Evolutionary conservation across 352 stramenopile species (phyloP).

Genomic region (Phytophthora pluvialis): DNA sequence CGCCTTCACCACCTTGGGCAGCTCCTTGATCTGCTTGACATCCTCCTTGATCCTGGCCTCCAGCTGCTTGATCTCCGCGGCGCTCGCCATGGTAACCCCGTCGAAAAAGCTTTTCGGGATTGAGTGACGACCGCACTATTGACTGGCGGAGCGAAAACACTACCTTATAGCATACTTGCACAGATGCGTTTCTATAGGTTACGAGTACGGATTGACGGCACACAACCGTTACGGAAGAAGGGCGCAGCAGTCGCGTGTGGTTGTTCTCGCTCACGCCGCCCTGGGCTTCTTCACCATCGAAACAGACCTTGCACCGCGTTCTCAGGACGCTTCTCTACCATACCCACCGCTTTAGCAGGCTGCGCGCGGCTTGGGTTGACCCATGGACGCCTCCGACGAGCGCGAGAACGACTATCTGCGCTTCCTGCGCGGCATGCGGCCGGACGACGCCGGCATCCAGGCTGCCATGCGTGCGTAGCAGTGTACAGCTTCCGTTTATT

Average conservation of each 20-base stretch:
- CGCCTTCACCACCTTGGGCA: conserved; percentile 77
- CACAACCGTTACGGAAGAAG: conserved; percentile 11
- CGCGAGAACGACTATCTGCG: conserved; percentile 81
- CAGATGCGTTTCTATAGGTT: too few species aligned
- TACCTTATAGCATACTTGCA: too few species aligned
- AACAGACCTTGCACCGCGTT: background rate
- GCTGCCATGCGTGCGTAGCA: conserved; percentile 48
- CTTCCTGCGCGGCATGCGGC: conserved; percentile 73
- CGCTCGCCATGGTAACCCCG: conserved; percentile 51
- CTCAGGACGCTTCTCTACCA: background rate
- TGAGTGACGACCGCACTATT: conserved; percentile 15
- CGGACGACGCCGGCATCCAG: conserved; percentile 58
- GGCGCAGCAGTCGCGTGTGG: background rate
- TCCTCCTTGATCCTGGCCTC: conserved; percentile 88
- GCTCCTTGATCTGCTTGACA: conserved; percentile 86
- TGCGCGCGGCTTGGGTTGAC: background rate
- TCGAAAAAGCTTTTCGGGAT: conserved; percentile 24
- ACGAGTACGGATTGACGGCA: conserved; percentile 4
- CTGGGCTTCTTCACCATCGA: conserved; percentile 4
- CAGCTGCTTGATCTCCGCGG: conserved; percentile 84
- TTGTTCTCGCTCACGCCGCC: background rate
- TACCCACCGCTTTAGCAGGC: background rate
- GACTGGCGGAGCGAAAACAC: conserved; percentile 18
- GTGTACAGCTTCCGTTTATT: conserved; percentile 4
- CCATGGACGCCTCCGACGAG: conserved; percentile 47